Evolutionary conservation across 2,329 filamentous ascomycete genomes (phyloP).

Genomic region (Colletotrichum nymphaeae): DNA sequence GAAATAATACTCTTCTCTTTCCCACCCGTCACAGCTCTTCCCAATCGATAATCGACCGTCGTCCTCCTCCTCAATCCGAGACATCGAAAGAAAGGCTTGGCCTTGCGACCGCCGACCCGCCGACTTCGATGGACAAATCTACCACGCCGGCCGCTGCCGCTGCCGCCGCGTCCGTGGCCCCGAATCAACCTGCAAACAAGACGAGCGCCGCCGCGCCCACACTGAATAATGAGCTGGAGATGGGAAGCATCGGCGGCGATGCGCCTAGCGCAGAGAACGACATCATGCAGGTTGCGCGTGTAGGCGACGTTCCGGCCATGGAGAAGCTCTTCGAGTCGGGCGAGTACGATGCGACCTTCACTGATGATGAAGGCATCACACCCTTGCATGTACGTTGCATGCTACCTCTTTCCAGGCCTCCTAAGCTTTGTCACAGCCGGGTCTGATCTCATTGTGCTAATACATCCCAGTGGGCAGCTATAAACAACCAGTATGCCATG

Average conservation of each 20-base stretch:
- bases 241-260: slow-evolving; percentile 60
- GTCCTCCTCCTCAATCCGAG: background rate
- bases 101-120: slow-evolving; percentile 17
- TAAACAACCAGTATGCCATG: slow-evolving; percentile 98
- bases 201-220: slow-evolving; percentile 63
- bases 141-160: slow-evolving; percentile 48
- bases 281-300: slow-evolving; percentile 93
- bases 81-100: slow-evolving; percentile 8
- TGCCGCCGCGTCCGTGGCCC: slow-evolving; percentile 54
- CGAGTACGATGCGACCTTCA: slow-evolving; percentile 84
- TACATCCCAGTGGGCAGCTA: slow-evolving; percentile 86
- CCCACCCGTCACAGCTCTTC: background rate
- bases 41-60: background rate
- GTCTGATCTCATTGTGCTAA: slow-evolving; percentile 34
- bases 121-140: slow-evolving; percentile 54
- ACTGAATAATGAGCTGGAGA: slow-evolving; percentile 68
- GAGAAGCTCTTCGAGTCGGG: slow-evolving; percentile 89
- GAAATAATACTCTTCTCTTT: background rate
- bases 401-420: background rate
- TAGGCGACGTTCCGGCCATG: slow-evolving; percentile 88
- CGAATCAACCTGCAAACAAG: slow-evolving; percentile 68
- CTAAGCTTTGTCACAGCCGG: background rate
- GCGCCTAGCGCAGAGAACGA: slow-evolving; percentile 70
- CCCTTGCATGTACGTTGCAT: slow-evolving; percentile 82
- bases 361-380: slow-evolving; percentile 93